Percentiles rank a stretch among this genome's conserved stretches.
Evolutionary conservation across 495 filamentous ascomycete genomes (phyloP).

Genomic region (Podospora sp.): DNA sequence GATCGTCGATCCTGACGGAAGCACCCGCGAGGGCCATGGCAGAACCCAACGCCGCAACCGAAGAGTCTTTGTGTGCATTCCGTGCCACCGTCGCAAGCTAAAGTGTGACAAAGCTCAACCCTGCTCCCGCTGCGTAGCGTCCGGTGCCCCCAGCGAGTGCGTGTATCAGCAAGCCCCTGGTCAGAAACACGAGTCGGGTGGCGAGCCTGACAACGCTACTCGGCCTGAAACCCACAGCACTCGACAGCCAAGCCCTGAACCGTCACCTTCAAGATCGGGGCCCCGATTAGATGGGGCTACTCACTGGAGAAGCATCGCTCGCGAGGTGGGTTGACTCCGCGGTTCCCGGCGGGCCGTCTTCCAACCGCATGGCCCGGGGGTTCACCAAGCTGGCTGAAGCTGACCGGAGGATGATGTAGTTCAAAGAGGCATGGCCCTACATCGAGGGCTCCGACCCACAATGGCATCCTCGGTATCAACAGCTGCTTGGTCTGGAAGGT

Average conservation of each 20-base stretch:
- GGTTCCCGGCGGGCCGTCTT: neutral
- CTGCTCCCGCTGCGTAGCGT: constrained; percentile 30
- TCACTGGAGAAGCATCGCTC: constrained; percentile 31
- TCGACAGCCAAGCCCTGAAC: constrained; percentile 2
- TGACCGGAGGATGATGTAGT: constrained; percentile 20
- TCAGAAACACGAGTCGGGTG: constrained; percentile 15
- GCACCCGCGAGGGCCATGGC: constrained; percentile 23
- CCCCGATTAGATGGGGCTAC: constrained; percentile 25
- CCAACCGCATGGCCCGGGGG: neutral
- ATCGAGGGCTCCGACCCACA: constrained; percentile 26
- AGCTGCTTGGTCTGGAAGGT: constrained; percentile 27
- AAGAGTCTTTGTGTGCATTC: constrained; percentile 35
- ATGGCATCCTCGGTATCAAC: constrained; percentile 28
- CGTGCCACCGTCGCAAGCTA: constrained; percentile 35
- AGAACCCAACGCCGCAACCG: constrained; percentile 33
- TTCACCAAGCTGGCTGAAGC: constrained; percentile 1
- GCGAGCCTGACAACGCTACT: constrained; percentile 16
- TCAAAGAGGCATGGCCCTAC: constrained; percentile 31
- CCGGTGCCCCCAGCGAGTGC: constrained; percentile 29
- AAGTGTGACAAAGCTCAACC: constrained; percentile 35
- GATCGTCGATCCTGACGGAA: constrained; percentile 28
- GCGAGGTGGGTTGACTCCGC: constrained; percentile 25
- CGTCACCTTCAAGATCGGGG: constrained; percentile 11
- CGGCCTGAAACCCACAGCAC: constrained; percentile 8
- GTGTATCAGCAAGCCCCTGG: constrained; percentile 29